Evolutionary conservation across 768 basidiomycete genomes (phyloP).

Genomic region (Boletus barrowsii): DNA sequence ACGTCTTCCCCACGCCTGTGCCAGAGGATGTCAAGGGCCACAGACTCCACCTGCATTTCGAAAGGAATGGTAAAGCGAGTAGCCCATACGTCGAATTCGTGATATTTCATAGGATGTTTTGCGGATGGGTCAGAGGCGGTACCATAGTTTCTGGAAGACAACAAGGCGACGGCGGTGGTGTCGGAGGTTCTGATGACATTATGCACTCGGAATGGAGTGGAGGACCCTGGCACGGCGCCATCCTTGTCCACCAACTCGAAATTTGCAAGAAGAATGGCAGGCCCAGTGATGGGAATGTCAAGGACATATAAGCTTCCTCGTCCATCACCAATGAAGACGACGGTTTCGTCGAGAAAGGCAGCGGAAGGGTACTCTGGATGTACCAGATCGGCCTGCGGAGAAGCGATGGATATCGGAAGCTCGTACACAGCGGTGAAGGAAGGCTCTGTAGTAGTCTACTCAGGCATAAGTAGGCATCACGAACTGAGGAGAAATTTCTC

Average conservation of each 20-base stretch:
- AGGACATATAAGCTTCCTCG: constrained; percentile 65
- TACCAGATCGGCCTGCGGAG: constrained; percentile 35
- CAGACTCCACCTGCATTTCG: constrained; percentile 28
- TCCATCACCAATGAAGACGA: constrained; percentile 66
- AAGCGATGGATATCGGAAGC: constrained; percentile 52
- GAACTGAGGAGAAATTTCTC: constrained; percentile 27
- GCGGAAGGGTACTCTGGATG: constrained; percentile 77
- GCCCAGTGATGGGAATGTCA: constrained; percentile 36
- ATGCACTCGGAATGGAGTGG: constrained; percentile 40
- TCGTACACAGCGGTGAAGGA: constrained; percentile 57
- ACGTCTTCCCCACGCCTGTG: constrained; percentile 66
- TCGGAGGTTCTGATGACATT: constrained; percentile 35
- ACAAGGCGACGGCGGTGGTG: constrained; percentile 41
- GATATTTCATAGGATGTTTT: constrained; percentile 26
- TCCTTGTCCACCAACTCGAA: constrained; percentile 42
- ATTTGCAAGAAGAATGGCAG: constrained; percentile 47
- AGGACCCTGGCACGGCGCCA: constrained; percentile 19
- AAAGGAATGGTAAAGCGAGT: constrained; percentile 48
- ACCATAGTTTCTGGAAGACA: constrained; percentile 59
- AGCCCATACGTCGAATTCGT: constrained; percentile 66
- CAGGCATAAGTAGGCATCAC: constrained; percentile 13
- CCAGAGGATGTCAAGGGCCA: constrained; percentile 59
- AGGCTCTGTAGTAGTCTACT: constrained; percentile 52
- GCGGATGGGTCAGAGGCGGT: constrained; percentile 18
- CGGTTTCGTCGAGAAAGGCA: constrained; percentile 47